Evolutionary conservation across 495 filamentous ascomycete species (phyloP).

Genomic region (Parmelia sp.): DNA sequence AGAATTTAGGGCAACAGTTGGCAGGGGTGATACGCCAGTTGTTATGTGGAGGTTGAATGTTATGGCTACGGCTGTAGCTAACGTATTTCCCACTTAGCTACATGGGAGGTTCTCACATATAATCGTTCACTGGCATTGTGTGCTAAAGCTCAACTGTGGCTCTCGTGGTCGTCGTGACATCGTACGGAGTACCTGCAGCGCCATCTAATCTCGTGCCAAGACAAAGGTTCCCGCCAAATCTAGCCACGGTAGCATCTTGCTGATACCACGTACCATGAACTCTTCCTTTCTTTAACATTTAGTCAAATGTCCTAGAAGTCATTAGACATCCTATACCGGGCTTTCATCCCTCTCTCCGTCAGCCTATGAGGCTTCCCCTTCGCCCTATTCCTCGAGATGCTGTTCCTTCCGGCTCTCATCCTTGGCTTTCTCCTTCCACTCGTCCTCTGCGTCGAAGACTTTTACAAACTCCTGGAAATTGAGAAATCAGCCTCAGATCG

Average conservation of each 20-base stretch:
- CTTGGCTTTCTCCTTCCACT: conserved; percentile 43
- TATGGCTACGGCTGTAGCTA: not conserved
- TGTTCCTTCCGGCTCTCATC: conserved; percentile 21
- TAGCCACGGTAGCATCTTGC: conserved; percentile 16
- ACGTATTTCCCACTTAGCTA: not conserved
- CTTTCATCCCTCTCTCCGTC: not conserved
- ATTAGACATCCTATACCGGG: not conserved
- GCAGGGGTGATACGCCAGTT: too few species aligned
- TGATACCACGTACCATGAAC: not conserved
- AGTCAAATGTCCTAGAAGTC: not conserved
- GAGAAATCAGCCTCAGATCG: conserved; percentile 74
- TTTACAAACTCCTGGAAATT: conserved; percentile 86
- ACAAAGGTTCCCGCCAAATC: conserved; percentile 2
- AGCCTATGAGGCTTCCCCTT: conserved; percentile 15
- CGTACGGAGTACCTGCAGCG: not conserved
- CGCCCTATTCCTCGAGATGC: conserved; percentile 16
- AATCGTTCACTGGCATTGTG: too few species aligned
- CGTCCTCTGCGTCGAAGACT: conserved; percentile 67
- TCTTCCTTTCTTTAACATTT: not conserved
- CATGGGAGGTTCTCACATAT: too few species aligned
- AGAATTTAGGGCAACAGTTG: too few species aligned
- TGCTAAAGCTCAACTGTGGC: not conserved
- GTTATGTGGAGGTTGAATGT: not conserved
- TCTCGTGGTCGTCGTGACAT: not conserved
- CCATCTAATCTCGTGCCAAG: conserved; percentile 15